These are phyloP conservation scores for Acorus gramineus DNA, from an alignment of 106 monocot species.

Conservation along the genomic window DNA sequence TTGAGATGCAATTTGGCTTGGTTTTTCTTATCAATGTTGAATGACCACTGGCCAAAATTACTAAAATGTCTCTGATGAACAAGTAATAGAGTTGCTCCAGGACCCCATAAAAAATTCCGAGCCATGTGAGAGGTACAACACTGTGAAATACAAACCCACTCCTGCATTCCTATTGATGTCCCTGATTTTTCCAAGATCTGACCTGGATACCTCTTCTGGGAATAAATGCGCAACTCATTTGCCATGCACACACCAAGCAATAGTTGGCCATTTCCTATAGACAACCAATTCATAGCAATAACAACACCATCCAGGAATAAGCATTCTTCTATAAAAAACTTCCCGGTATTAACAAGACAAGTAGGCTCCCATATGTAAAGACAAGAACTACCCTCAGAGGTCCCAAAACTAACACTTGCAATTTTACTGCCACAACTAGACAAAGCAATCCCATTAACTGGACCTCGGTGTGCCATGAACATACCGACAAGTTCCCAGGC, in stretches of 20 bases:
- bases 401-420: slow-evolving; percentile 38
- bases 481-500: slow-evolving; percentile 70
- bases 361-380: slow-evolving; percentile 80
- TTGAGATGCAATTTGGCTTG: not conserved
- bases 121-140: slow-evolving; percentile 26
- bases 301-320: slow-evolving; percentile 38
- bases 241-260: slow-evolving; percentile 68
- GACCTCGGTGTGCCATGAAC: slow-evolving; percentile 59
- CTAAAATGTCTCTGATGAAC: slow-evolving; percentile 76
- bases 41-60: slow-evolving; percentile 54
- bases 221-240: slow-evolving; percentile 67
- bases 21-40: slow-evolving; percentile 11
- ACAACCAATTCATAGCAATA: slow-evolving; percentile 51
- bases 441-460: slow-evolving; percentile 49
- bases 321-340: slow-evolving; percentile 68
- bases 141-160: slow-evolving; percentile 62
- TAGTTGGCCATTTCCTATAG: slow-evolving; percentile 72
- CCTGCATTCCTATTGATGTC: slow-evolving; percentile 15
- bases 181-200: slow-evolving; percentile 12
- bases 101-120: slow-evolving; percentile 72
- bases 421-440: slow-evolving; percentile 65
- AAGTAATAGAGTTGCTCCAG: slow-evolving; percentile 54
- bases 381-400: slow-evolving; percentile 12
- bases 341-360: slow-evolving; percentile 41
- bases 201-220: slow-evolving; percentile 34